phyloP scores from a whole-genome alignment of 441 rosid species.

The Syzygium syzygioides region DNA sequence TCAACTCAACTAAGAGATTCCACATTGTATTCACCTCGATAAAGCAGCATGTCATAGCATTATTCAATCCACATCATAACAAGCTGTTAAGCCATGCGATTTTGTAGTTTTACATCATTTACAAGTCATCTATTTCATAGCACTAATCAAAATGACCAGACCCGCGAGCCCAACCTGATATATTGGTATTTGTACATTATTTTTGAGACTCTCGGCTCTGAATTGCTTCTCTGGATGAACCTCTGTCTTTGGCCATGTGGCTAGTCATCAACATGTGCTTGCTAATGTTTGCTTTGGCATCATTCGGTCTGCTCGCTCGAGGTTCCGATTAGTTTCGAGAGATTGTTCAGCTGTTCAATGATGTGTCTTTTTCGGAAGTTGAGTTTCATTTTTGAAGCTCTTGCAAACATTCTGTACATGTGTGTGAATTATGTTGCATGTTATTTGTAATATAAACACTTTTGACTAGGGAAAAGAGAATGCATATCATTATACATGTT shows the following conservation, averaged over 20 bases:
- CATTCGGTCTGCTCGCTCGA: accelerated
- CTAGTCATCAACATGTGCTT: neutral
- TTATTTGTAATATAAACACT: too few species aligned
- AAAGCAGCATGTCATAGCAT: accelerated
- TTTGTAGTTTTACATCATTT: neutral
- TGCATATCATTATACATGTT: too few species aligned
- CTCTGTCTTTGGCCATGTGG: neutral
- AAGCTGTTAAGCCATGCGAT: neutral
- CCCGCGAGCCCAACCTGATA: neutral
- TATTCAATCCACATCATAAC: neutral
- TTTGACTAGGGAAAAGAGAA: too few species aligned
- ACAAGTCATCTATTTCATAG: neutral
- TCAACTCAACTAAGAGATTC: neutral
- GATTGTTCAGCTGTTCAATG: accelerated
- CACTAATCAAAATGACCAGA: accelerated
- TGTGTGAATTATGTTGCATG: neutral
- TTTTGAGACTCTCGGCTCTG: neutral
- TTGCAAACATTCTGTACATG: neutral
- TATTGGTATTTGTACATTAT: neutral
- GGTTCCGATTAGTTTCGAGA: accelerated
- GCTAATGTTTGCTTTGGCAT: neutral
- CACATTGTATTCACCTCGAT: accelerated
- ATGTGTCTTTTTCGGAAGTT: accelerated
- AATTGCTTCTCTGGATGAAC: neutral
- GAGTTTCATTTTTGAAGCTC: neutral